These are phyloP conservation scores for Drechslera avenae DNA, from an alignment of 2,329 filamentous ascomycete species.

Conservation along the genomic window DNA sequence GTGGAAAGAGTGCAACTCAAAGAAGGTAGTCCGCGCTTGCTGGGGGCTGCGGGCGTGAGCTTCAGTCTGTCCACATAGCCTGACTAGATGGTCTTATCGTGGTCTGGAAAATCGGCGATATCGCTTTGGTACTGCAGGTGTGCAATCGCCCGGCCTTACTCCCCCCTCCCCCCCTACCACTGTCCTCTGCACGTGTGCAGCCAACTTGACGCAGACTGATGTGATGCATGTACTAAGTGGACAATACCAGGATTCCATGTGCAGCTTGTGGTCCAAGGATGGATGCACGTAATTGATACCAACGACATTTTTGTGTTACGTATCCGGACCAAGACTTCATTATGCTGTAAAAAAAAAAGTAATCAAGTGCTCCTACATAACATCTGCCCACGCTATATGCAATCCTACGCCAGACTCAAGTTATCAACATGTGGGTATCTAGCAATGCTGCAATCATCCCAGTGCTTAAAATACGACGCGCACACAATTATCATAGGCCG, in stretches of 20 bases:
- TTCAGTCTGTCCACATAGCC: too few species aligned
- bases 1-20: conserved; percentile 7
- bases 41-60: conserved; percentile 8
- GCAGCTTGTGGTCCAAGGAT: background rate
- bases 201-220: background rate
- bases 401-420: conserved; percentile 16
- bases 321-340: too few species aligned
- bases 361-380: background rate
- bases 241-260: background rate
- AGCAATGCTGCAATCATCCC: conserved; percentile 42
- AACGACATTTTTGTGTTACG: too few species aligned
- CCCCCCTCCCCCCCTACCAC: conserved; percentile 3
- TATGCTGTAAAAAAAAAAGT: background rate
- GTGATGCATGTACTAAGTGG: too few species aligned
- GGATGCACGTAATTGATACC: background rate
- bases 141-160: conserved; percentile 10
- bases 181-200: conserved; percentile 24
- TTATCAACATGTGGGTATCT: conserved; percentile 48
- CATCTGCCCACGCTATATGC: conserved; percentile 13
- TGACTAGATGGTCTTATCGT: conserved; percentile 25
- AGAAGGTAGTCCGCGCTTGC: conserved; percentile 18
- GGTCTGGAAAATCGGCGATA: conserved; percentile 26
- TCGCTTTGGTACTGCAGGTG: conserved; percentile 21
- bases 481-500: conserved; percentile 17
- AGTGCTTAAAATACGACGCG: conserved; percentile 27